phyloP scores from a whole-genome alignment of 2,329 filamentous ascomycete species.

The Phialocephala sp. region DNA sequence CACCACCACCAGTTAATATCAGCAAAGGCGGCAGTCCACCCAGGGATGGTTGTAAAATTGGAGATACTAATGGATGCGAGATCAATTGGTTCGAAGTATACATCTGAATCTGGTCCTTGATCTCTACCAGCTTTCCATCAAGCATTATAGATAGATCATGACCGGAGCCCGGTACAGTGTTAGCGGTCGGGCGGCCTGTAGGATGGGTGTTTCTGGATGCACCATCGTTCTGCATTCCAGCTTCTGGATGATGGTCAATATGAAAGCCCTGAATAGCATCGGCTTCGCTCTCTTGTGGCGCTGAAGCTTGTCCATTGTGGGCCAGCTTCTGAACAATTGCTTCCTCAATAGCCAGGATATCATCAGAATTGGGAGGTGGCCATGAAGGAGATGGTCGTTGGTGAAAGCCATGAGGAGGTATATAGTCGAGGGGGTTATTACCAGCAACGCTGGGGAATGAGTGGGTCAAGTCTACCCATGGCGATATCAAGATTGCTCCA shows the following conservation, averaged over 20 bases:
- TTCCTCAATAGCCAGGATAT: slow-evolving; percentile 58
- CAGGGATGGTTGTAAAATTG: slow-evolving; percentile 83
- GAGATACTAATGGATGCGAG: slow-evolving; percentile 87
- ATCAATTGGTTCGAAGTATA: slow-evolving; percentile 85
- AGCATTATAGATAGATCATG: slow-evolving; percentile 68
- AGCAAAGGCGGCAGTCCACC: slow-evolving; percentile 88
- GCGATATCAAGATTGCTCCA: slow-evolving; percentile 87
- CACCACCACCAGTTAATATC: slow-evolving; percentile 85
- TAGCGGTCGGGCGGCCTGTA: slow-evolving; percentile 36
- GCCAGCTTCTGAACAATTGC: slow-evolving; percentile 57
- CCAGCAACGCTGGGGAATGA: slow-evolving; percentile 89
- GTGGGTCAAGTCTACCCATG: slow-evolving; percentile 95
- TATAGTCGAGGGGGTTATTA: slow-evolving; percentile 80
- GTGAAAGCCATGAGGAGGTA: slow-evolving; percentile 85
- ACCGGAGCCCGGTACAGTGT: slow-evolving; percentile 42
- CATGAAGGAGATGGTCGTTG: slow-evolving; percentile 89
- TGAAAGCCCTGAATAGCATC: slow-evolving; percentile 47
- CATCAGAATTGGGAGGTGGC: slow-evolving; percentile 87
- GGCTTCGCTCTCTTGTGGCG: slow-evolving; percentile 42
- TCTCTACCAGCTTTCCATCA: slow-evolving; percentile 70
- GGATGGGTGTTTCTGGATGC: slow-evolving; percentile 39
- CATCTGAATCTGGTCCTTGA: slow-evolving; percentile 93
- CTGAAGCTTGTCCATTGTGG: slow-evolving; percentile 45
- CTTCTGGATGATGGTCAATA: slow-evolving; percentile 35
- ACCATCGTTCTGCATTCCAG: slow-evolving; percentile 41